phyloP scores from a whole-genome alignment of 164 flowering plant species.

The Nymphaea thermarum region DNA sequence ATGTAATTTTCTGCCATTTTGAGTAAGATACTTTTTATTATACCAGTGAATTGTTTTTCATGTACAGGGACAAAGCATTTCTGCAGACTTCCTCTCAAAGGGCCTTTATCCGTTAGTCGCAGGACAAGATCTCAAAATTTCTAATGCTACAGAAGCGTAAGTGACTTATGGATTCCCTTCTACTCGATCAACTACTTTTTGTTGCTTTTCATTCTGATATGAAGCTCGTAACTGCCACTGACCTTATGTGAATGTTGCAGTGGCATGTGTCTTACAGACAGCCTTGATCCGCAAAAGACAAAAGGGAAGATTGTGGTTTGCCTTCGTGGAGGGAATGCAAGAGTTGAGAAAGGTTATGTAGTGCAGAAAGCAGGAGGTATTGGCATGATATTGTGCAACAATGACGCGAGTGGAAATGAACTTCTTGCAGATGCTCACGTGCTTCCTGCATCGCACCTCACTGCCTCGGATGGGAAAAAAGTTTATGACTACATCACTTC shows the following conservation, averaged over 20 bases:
- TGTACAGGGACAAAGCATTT: background rate
- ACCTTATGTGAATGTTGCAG: background rate
- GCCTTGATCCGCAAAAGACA: constrained; percentile 37
- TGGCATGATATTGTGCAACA: constrained; percentile 48
- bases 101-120: background rate
- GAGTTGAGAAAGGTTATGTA: constrained; percentile 38
- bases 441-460: constrained; percentile 40
- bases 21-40: no score
- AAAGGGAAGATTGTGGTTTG: constrained; percentile 55
- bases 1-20: no score
- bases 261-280: constrained; percentile 7
- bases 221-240: no score
- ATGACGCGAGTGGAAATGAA: constrained; percentile 18
- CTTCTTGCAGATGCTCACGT: constrained; percentile 32
- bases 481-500: constrained; percentile 39
- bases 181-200: no score
- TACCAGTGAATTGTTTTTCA: no score
- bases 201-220: no score
- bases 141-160: background rate
- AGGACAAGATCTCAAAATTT: no score
- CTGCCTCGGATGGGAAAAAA: constrained; percentile 21
- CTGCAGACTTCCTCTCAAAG: background rate
- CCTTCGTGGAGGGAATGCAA: constrained; percentile 28
- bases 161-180: background rate
- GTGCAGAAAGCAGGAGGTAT: constrained; percentile 31